Base-by-base conservation (phyloP, 2,329 filamentous ascomycete genomes). In the Raffaelea ambrosiae region DNA sequence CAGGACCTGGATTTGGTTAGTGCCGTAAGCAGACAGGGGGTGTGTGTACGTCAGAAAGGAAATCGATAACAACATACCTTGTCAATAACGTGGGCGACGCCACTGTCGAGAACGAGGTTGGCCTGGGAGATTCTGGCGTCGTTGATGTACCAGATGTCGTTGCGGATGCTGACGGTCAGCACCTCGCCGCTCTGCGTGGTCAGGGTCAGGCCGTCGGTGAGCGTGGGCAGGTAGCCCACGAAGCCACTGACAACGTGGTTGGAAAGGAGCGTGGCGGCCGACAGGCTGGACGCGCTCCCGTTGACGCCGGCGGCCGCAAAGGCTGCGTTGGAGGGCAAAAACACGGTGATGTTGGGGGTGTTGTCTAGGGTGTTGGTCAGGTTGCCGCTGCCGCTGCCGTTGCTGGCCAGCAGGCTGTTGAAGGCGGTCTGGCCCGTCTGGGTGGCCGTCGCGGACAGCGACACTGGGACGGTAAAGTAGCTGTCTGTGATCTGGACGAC, bases 401-500 rank as follows among this genome's bases (percentile, higher is more conserved):
- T n/a, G n/a, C n/a, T n/a, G n/a, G n/a, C n/a, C n/a, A 48, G 40
- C 9, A 53, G 35, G 48, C 47, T 40, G 20, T 48, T 46, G 43
- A 55, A 57, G 18, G 51, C 46, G 4, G 51, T 55, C 44, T 54
- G 51, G 11, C 55, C 53, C 44, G 53, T 18, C 40, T 46, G 16
- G 43, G 10, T 9, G 50, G 43, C 48, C 38, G 54, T 53, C 7
- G 47, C 48, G 49, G 47, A 55, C 48, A 20, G 43, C 35, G 51
- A 45, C 43, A 50, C 35, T 11, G 53, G 51, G 19, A 48, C 20
- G 5, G 52, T 56, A 49, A 57, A 54, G 38, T 51, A 59, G 51
- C 50, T 49, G 33, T 59, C 57, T 5, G 51, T 52, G 29, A 55
- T 46, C 5, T 61, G 58, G 43, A 61, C 57, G 10, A 60, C 22